A percentile compares a stretch with the other conserved stretches of the same genome.
These are phyloP conservation scores for Pharnaceum exiguum DNA, from an alignment of 148 eudicot genomes.

Conservation along the genomic window DNA sequence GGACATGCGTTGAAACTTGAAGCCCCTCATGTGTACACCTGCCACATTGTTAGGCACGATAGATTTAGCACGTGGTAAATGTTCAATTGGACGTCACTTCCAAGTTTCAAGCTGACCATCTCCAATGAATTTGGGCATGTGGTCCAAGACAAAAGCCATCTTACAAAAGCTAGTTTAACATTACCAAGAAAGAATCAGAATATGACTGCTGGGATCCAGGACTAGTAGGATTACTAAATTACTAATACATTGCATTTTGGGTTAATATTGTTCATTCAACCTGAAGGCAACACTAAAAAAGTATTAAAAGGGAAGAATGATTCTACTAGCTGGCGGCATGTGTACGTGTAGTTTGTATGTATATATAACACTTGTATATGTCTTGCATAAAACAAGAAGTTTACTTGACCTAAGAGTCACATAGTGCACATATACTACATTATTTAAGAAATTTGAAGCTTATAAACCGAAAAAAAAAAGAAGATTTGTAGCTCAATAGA, in stretches of 20 bases:
- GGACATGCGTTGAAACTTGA: too few species aligned
- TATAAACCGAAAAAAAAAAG: too few species aligned
- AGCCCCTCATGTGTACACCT: too few species aligned
- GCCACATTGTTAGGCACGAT: too few species aligned
- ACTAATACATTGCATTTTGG: too few species aligned
- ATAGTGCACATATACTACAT: neutral
- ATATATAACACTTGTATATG: neutral
- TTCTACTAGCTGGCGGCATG: neutral
- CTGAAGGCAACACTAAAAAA: neutral
- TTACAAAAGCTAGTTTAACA: neutral
- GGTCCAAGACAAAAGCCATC: neutral
- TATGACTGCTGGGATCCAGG: neutral
- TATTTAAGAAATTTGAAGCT: neutral
- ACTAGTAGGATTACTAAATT: neutral
- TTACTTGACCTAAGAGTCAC: neutral
- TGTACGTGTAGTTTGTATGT: neutral
- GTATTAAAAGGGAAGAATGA: neutral
- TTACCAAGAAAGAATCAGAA: neutral
- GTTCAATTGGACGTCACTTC: too few species aligned
- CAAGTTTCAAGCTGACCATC: too few species aligned
- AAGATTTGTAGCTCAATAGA: too few species aligned
- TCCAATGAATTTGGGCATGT: neutral
- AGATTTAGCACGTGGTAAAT: too few species aligned
- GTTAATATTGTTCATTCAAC: neutral
- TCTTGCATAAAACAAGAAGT: constrained; percentile 4